Percentiles rank a stretch among this genome's conserved stretches.
Evolutionary conservation across 108 stramenopile genomes (phyloP).

Genomic region (Cyclotella cryptica): DNA sequence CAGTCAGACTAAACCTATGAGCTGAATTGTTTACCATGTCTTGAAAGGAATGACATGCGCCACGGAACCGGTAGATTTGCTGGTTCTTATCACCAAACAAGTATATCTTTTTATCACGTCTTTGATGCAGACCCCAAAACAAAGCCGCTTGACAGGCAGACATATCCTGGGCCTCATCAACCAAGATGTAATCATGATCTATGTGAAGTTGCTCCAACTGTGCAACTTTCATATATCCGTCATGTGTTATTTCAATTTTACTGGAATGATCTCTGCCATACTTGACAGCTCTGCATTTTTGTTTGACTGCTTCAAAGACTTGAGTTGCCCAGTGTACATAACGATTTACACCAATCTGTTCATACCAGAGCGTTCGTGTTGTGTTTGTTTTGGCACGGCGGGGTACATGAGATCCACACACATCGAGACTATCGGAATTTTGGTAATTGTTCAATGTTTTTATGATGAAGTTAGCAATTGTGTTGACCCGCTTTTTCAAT

Average conservation of each 20-base stretch:
- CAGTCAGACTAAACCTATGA: conserved; percentile 12
- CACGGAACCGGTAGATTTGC: conserved; percentile 46
- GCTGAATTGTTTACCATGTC: background rate
- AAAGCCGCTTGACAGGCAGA: conserved; percentile 49
- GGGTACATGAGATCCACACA: conserved; percentile 8
- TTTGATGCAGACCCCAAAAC: conserved; percentile 28
- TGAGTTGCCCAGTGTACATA: conserved; percentile 25
- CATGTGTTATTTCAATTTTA: conserved; percentile 22
- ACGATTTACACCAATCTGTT: background rate
- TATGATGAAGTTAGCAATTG: conserved; percentile 5
- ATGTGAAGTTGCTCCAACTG: conserved; percentile 23
- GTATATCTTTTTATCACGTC: conserved; percentile 24
- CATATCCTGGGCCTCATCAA: conserved; percentile 56
- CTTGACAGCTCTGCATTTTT: conserved; percentile 21
- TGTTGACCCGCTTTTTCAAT: background rate
- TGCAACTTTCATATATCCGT: conserved; percentile 39
- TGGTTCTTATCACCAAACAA: conserved; percentile 47
- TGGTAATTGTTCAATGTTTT: conserved; percentile 26
- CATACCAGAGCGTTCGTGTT: conserved; percentile 11
- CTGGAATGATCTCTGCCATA: background rate
- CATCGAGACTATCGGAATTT: background rate
- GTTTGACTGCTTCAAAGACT: conserved; percentile 29
- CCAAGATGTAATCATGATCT: conserved; percentile 2
- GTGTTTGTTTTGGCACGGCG: background rate
- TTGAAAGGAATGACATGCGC: conserved; percentile 26